Percentiles rank a stretch among this genome's conserved stretches.
Conservation (phyloP, 1,284 basidiomycete genomes). For the Neonothopanus nambi region DNA sequence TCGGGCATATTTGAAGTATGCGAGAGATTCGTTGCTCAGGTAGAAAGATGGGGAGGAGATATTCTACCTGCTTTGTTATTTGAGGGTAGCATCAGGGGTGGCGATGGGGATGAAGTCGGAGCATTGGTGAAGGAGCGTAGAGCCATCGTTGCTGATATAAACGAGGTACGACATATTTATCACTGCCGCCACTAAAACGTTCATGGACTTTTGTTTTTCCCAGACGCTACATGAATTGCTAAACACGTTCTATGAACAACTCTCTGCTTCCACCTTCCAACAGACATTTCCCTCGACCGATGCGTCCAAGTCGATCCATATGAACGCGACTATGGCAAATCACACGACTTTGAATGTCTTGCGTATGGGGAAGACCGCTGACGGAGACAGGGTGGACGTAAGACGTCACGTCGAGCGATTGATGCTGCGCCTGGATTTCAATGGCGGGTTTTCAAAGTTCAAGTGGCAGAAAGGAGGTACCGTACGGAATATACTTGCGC, state of each 20-base stretch:
- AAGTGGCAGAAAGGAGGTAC: constrained; percentile 28
- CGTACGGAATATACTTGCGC: constrained; percentile 46
- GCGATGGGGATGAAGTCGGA: constrained; percentile 56
- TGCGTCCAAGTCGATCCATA: constrained; percentile 66
- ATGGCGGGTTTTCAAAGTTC: constrained; percentile 71
- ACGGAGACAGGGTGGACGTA: constrained; percentile 59
- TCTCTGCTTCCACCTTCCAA: constrained; percentile 71
- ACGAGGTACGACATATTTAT: constrained; percentile 58
- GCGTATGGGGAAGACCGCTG: constrained; percentile 39
- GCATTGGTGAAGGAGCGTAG: constrained; percentile 71
- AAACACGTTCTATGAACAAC: constrained; percentile 75
- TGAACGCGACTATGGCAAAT: constrained; percentile 62
- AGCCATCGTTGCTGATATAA: constrained; percentile 68
- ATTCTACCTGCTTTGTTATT: constrained; percentile 81
- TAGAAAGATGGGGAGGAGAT: constrained; percentile 92
- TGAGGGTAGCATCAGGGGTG: constrained; percentile 70
- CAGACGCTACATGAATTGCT: constrained; percentile 65
- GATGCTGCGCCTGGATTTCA: constrained; percentile 82
- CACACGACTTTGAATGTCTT: constrained; percentile 53
- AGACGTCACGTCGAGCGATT: constrained; percentile 81
- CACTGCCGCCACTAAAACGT: constrained; percentile 2
- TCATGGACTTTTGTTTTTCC: constrained; percentile 14
- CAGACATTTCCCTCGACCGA: constrained; percentile 59
- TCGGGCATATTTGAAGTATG: constrained; percentile 79
- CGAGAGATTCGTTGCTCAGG: constrained; percentile 79